phyloP scores from a whole-genome alignment of 2,329 filamentous ascomycete species.

The Penicillium sp. region DNA sequence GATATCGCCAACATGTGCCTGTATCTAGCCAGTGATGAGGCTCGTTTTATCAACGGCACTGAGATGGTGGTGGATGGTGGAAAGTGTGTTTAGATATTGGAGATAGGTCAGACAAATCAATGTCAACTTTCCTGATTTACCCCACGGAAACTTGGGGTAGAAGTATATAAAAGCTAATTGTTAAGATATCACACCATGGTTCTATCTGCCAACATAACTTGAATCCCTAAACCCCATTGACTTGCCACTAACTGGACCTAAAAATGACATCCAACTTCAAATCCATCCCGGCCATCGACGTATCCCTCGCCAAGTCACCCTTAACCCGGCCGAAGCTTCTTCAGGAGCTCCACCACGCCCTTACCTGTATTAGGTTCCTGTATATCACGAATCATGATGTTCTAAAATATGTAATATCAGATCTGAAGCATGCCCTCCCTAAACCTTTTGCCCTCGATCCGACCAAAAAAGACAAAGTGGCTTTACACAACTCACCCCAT shows the following conservation, averaged over 20 bases:
- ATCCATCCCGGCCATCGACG: slow-evolving; percentile 52
- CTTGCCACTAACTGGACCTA: not conserved
- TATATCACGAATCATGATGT: slow-evolving; percentile 28
- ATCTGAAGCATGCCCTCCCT: slow-evolving; percentile 17
- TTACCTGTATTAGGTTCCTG: slow-evolving; percentile 28
- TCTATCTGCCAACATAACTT: not conserved
- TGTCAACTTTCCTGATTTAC: not conserved
- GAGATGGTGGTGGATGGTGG: slow-evolving; percentile 66
- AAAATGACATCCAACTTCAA: slow-evolving; percentile 14
- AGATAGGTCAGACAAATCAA: not conserved
- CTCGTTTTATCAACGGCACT: slow-evolving; percentile 69
- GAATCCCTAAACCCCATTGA: not conserved
- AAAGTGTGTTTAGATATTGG: slow-evolving; percentile 36
- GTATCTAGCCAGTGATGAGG: slow-evolving; percentile 71
- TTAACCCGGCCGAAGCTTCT: not conserved
- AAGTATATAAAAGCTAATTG: not conserved
- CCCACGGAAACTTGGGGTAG: not conserved
- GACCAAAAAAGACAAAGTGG: not conserved
- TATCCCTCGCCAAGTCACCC: slow-evolving; percentile 35
- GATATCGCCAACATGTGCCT: slow-evolving; percentile 71
- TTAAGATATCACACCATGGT: not conserved
- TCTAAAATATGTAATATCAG: slow-evolving; percentile 14
- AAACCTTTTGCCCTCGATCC: not conserved
- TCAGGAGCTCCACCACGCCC: slow-evolving; percentile 25
- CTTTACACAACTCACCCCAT: not conserved